Base-by-base conservation (phyloP, 129 eudicot species). In the Saussurea involucrata region DNA sequence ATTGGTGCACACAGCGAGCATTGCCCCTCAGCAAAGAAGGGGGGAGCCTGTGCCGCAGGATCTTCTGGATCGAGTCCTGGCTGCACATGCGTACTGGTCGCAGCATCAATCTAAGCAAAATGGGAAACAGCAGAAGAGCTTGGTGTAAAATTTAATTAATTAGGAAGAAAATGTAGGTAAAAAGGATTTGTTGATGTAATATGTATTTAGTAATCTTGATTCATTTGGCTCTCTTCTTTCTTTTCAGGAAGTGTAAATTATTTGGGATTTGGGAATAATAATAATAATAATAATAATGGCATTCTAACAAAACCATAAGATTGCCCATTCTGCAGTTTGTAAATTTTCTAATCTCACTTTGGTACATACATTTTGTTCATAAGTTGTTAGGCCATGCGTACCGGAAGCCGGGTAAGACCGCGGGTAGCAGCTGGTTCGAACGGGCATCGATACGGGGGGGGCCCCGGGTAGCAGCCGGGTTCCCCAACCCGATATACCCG, bases 31-130 rank as follows among this genome's bases (percentile, higher is more conserved):
- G 80, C 98, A 95, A 84, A 82, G 98, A 63, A 83, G 98, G 81
- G 98, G 98, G 22, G 94, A 95, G 87, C 96, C 97, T 0, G 98
- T 95, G 42, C 98, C 98, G 6, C 98, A 92, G 70, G 88, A 88
- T 63, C 94, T 91, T 44, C 74, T 95, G 73, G 96, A 95, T 85
- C 82, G 98, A 5, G 97, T 92, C 17, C 73, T 95, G 74, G 75
- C 88, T 53, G 97, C 98, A 70, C 98, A 95, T 74, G 87, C 92
- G 0, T 91, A 89, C 88, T 95, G 98, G 98, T 89, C 96, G 68
- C 89, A 81, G 64, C 88, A 91, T 77, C 98, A 91, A 82, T 68
- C 89, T 66, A 90, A 88, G 89, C 98, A 90, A 60, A 85, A 87
- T n/a, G 86, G 83, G 8, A 93, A 93, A 83, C 86, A 80, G 64